Evolutionary conservation across 306 rosid genomes (phyloP).

Genomic region (Ormosia semicastrata): DNA sequence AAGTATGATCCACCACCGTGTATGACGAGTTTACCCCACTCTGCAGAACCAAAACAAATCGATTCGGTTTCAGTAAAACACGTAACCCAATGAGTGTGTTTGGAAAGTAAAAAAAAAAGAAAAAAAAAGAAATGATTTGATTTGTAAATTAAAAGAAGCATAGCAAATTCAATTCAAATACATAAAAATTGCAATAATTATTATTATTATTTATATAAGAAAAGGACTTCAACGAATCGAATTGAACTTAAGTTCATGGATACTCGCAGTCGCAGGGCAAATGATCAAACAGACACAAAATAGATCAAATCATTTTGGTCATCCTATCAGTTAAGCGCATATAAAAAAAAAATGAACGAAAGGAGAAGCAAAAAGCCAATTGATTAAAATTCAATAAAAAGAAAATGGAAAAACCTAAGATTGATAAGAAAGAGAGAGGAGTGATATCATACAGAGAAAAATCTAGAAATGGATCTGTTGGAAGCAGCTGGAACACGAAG

Average conservation of each 20-base stretch:
- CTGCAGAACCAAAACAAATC: conserved; percentile 42
- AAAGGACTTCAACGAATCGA: neutral
- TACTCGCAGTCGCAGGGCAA: neutral
- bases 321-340: neutral
- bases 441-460: conserved; percentile 63
- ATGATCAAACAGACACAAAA: conserved; percentile 9
- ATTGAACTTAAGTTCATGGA: neutral
- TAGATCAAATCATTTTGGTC: neutral
- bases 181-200: neutral
- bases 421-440: neutral
- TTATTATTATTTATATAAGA: neutral
- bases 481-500: conserved; percentile 55
- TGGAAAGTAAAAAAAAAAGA: too few species aligned
- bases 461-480: conserved; percentile 58
- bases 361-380: too few species aligned
- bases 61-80: neutral
- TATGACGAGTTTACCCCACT: conserved; percentile 59
- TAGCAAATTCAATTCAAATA: neutral
- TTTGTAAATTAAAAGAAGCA: neutral
- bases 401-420: conserved; percentile 6
- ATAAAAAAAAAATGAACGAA: neutral
- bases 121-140: too few species aligned
- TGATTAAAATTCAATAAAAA: too few species aligned
- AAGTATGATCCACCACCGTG: conserved; percentile 86
- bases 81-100: neutral